Conservation (phyloP, 2,329 filamentous ascomycete species). For the Lachnellula hyalina region DNA sequence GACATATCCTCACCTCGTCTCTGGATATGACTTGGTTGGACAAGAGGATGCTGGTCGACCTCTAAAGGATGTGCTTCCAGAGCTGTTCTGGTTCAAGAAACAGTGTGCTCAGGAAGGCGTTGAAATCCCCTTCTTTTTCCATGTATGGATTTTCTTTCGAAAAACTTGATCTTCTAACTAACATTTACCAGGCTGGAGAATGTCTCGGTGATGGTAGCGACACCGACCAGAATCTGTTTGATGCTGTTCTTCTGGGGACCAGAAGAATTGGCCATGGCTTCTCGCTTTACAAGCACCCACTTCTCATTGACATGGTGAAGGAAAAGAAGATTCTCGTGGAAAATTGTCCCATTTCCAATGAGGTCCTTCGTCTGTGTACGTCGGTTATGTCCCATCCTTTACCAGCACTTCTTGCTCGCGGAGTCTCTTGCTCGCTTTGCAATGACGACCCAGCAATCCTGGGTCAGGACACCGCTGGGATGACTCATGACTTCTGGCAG, state of each 20-base stretch:
- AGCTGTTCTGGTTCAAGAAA: constrained; percentile 92
- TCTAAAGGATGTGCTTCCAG: constrained; percentile 70
- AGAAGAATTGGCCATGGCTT: constrained; percentile 86
- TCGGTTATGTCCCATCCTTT: constrained; percentile 75
- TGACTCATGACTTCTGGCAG: constrained; percentile 94
- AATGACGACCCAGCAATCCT: constrained; percentile 91
- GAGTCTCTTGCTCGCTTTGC: constrained; percentile 76
- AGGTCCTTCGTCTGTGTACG: constrained; percentile 73
- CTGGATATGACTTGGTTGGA: constrained; percentile 85
- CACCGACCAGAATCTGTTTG: constrained; percentile 79
- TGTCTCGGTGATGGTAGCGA: constrained; percentile 72
- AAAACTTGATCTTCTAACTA: constrained; percentile 7
- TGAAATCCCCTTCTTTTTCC: constrained; percentile 91
- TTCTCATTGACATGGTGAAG: constrained; percentile 83
- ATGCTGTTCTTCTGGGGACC: constrained; percentile 81
- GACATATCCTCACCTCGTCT: constrained; percentile 70
- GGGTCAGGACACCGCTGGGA: constrained; percentile 73
- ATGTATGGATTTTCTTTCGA: constrained; percentile 35
- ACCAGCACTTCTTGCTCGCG: constrained; percentile 76
- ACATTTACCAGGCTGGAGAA: constrained; percentile 60
- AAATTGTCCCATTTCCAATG: constrained; percentile 86
- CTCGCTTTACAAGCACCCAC: constrained; percentile 84
- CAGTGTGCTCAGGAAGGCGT: constrained; percentile 72
- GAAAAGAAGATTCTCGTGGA: constrained; percentile 85
- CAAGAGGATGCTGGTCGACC: constrained; percentile 78